phyloP scores from a whole-genome alignment of 345 rosid species.

The Eucalyptus leucophloia region DNA sequence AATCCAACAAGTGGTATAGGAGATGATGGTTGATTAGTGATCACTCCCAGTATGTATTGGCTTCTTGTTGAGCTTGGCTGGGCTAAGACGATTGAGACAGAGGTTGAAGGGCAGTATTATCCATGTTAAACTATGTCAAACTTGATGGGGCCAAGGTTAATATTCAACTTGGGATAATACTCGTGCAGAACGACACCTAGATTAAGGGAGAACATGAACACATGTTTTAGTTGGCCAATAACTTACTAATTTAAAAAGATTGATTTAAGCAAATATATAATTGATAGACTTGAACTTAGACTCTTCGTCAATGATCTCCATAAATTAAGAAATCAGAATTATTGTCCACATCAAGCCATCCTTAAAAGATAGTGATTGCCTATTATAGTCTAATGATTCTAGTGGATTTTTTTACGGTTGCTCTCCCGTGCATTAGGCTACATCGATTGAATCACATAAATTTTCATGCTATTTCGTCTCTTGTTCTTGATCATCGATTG shows the following conservation, averaged over 20 bases:
- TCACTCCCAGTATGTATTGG: background rate
- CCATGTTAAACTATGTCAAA: background rate
- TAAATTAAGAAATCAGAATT: background rate
- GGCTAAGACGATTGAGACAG: background rate
- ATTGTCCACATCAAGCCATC: background rate
- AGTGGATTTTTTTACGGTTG: background rate
- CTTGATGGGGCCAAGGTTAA: background rate
- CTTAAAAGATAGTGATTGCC: background rate
- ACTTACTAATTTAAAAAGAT: background rate
- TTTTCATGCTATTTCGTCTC: background rate
- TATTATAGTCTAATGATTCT: background rate
- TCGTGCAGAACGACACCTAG: background rate
- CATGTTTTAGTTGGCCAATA: background rate
- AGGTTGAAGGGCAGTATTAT: background rate
- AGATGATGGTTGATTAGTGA: background rate
- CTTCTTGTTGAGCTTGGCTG: background rate
- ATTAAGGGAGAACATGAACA: background rate
- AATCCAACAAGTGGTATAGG: background rate
- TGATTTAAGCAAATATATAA: background rate
- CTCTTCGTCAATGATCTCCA: background rate
- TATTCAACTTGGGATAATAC: background rate
- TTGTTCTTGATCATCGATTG: background rate
- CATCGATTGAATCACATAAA: background rate
- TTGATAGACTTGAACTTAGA: background rate
- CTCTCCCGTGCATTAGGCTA: rapidly evolving